phyloP scores from a whole-genome alignment of 2,329 filamentous ascomycete species.

The Xylaria sp. region DNA sequence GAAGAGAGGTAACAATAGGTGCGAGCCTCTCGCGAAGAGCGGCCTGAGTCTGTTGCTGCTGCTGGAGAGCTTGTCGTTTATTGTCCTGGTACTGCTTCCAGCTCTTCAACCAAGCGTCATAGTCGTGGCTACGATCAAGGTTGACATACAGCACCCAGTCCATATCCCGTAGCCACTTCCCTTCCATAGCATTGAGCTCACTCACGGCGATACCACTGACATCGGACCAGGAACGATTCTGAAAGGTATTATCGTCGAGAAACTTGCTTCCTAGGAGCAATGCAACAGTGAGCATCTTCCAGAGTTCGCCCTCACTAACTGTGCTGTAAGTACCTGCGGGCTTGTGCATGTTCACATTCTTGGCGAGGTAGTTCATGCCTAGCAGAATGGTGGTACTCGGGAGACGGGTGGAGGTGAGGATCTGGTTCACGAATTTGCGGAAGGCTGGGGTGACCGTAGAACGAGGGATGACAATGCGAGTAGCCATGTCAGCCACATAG shows the following conservation, averaged over 20 bases:
- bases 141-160: slow-evolving; percentile 89
- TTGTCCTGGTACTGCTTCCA: slow-evolving; percentile 68
- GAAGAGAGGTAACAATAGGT: slow-evolving; percentile 61
- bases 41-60: slow-evolving; percentile 54
- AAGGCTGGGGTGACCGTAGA: slow-evolving; percentile 74
- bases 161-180: slow-evolving; percentile 87
- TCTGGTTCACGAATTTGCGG: slow-evolving; percentile 91
- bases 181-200: slow-evolving; percentile 87
- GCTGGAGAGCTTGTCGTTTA: slow-evolving; percentile 54
- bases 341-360: slow-evolving; percentile 81
- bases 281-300: slow-evolving; percentile 86
- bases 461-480: slow-evolving; percentile 65
- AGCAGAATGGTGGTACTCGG: slow-evolving; percentile 92
- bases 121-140: slow-evolving; percentile 78
- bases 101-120: slow-evolving; percentile 70
- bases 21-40: slow-evolving; percentile 61
- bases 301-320: slow-evolving; percentile 77
- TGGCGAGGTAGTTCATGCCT: slow-evolving; percentile 88
- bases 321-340: slow-evolving; percentile 63
- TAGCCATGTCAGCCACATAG: slow-evolving; percentile 91
- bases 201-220: slow-evolving; percentile 88
- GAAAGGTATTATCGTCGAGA: slow-evolving; percentile 95
- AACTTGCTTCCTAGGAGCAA: slow-evolving; percentile 94
- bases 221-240: slow-evolving; percentile 96
- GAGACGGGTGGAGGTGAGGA: slow-evolving; percentile 88